Conservation (phyloP, 345 rosid genomes). For the Geranium brycei region DNA sequence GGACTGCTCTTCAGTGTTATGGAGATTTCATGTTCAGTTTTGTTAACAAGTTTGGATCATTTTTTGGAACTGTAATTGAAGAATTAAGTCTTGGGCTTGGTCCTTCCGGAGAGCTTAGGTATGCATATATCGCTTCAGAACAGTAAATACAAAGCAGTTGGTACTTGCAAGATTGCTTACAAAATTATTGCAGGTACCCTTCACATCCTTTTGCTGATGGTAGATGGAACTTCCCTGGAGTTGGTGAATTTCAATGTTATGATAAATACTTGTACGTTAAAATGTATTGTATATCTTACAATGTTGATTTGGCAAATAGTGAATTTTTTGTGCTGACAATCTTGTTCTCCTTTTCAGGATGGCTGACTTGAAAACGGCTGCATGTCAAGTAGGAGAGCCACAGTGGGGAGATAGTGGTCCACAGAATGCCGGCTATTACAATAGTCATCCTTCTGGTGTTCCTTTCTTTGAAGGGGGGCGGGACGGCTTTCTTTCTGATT, state of each 20-base stretch:
- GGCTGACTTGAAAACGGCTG: conserved; percentile 55
- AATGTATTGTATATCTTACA: background rate
- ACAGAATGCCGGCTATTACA: conserved; percentile 49
- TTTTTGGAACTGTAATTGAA: conserved; percentile 46
- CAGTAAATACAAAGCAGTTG: conserved; percentile 6
- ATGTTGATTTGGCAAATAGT: background rate
- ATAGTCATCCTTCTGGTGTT: conserved; percentile 42
- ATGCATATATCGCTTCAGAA: conserved; percentile 12
- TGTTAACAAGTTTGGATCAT: conserved; percentile 30
- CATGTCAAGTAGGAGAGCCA: conserved; percentile 47
- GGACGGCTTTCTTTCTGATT: conserved; percentile 54
- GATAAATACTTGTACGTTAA: conserved; percentile 56
- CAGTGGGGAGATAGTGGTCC: conserved; percentile 55
- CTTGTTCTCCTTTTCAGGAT: conserved; percentile 30
- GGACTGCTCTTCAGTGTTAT: conserved; percentile 59
- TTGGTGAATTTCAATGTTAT: conserved; percentile 65
- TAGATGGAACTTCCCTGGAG: conserved; percentile 62
- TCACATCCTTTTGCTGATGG: conserved; percentile 56
- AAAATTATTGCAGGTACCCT: conserved; percentile 35
- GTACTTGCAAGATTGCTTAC: conserved; percentile 9
- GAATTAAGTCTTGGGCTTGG: conserved; percentile 63
- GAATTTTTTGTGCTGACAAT: conserved; percentile 5
- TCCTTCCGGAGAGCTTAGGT: conserved; percentile 62
- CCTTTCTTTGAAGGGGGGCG: conserved; percentile 56
- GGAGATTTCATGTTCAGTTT: conserved; percentile 51